Evolutionary conservation across 2,329 filamentous ascomycete species (phyloP).

Genomic region (Penicillium sp.): DNA sequence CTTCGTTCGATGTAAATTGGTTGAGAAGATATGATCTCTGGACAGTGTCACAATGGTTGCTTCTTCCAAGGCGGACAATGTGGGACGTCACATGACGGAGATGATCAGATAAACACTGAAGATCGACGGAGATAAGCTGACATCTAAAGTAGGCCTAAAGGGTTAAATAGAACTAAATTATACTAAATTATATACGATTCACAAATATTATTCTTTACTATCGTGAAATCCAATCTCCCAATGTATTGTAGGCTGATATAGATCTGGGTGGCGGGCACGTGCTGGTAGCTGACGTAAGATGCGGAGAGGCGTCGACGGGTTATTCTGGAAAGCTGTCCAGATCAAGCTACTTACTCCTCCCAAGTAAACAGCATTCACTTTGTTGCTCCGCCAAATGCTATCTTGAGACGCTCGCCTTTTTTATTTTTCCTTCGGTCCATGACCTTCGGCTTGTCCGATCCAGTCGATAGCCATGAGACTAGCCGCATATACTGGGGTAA

Average conservation of each 20-base stretch:
- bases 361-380: slow-evolving; percentile 7
- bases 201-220: background rate
- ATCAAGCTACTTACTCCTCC: slow-evolving; percentile 18
- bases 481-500: slow-evolving; percentile 53
- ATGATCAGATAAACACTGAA: slow-evolving; percentile 11
- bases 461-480: slow-evolving; percentile 45
- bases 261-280: slow-evolving; percentile 14
- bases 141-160: background rate
- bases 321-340: slow-evolving; percentile 29
- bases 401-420: slow-evolving; percentile 1
- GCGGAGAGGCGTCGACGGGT: slow-evolving; percentile 19
- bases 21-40: background rate
- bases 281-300: slow-evolving; percentile 27
- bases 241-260: background rate
- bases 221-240: background rate
- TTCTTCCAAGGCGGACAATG: slow-evolving; percentile 1
- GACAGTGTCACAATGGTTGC: slow-evolving; percentile 1
- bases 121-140: background rate
- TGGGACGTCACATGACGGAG: slow-evolving; percentile 9
- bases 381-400: slow-evolving; percentile 12
- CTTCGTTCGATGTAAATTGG: background rate
- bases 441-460: slow-evolving; percentile 25
- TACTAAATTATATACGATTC: background rate
- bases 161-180: background rate
- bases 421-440: slow-evolving; percentile 24